phyloP scores from a whole-genome alignment of 768 basidiomycete genomes.

The Serendipita sp. region DNA sequence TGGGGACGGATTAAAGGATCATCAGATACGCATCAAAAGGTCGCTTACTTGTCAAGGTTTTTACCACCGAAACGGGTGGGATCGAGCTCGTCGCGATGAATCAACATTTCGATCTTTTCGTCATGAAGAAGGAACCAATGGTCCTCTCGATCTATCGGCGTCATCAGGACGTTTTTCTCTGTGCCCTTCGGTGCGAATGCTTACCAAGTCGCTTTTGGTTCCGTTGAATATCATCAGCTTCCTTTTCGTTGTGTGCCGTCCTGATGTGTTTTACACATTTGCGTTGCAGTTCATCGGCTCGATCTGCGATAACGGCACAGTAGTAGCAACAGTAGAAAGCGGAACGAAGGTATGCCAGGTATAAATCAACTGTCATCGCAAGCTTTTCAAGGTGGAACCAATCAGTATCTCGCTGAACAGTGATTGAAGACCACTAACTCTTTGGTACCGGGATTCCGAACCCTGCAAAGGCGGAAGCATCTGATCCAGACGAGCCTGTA shows the following conservation, averaged over 20 bases:
- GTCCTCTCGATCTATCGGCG: conserved; percentile 38
- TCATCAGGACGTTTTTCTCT: neutral
- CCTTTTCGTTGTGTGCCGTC: conserved; percentile 21
- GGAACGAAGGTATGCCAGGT: conserved; percentile 80
- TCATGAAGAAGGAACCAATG: conserved; percentile 86
- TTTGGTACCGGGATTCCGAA: neutral
- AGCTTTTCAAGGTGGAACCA: conserved; percentile 28
- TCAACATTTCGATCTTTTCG: conserved; percentile 62
- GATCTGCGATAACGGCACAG: conserved; percentile 84
- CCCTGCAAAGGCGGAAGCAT: neutral
- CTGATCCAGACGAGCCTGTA: neutral
- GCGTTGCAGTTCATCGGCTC: conserved; percentile 86
- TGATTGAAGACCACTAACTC: neutral
- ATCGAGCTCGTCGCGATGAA: conserved; percentile 69
- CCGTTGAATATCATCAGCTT: conserved; percentile 43
- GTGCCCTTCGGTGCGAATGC: neutral
- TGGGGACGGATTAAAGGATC: conserved; percentile 19
- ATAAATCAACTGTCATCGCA: conserved; percentile 74
- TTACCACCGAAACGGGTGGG: conserved; percentile 81
- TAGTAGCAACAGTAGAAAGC: conserved; percentile 96
- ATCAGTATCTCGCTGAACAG: neutral
- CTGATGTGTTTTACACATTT: conserved; percentile 88
- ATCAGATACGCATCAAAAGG: conserved; percentile 8
- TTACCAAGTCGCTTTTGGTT: conserved; percentile 15
- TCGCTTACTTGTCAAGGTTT: conserved; percentile 67